These are phyloP conservation scores for Alternaria sp. DNA, from an alignment of 2,329 filamentous ascomycete genomes.

Conservation along the genomic window DNA sequence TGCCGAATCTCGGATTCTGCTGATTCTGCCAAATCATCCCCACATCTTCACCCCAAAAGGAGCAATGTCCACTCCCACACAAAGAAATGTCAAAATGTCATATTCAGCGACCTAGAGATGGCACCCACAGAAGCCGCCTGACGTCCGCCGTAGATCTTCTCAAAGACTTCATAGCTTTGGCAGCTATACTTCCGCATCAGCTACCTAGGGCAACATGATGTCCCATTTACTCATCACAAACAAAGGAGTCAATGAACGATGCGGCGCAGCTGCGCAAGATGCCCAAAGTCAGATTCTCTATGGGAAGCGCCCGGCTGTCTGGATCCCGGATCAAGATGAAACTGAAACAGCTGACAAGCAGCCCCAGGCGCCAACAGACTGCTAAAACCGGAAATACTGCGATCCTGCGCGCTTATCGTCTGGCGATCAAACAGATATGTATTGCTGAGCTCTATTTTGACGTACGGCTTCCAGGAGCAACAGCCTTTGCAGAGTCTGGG, in stretches of 20 bases:
- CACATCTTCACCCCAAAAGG: not conserved
- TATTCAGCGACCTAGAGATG: not conserved
- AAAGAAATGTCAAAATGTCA: not conserved
- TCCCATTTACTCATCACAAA: not conserved
- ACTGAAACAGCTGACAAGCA: conserved; percentile 34
- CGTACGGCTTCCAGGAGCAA: conserved; percentile 4
- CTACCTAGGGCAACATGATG: not conserved
- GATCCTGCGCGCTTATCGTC: conserved; percentile 27
- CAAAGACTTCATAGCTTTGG: not conserved
- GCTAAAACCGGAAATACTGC: conserved; percentile 9
- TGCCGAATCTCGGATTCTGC: not conserved
- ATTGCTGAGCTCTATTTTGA: conserved; percentile 17
- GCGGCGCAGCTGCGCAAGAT: conserved; percentile 11
- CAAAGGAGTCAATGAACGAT: not conserved
- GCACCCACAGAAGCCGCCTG: not conserved
- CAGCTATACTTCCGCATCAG: not conserved
- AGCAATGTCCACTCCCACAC: not conserved
- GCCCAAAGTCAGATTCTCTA: not conserved
- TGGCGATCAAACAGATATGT: conserved; percentile 15
- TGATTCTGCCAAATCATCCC: not conserved
- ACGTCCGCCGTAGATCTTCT: not conserved
- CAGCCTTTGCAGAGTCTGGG: conserved; percentile 13
- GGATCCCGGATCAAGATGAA: conserved; percentile 34
- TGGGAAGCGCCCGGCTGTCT: conserved; percentile 25
- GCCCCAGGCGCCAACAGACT: conserved; percentile 11